A percentile compares a stretch with the other conserved stretches of the same genome.
Evolutionary conservation across 1,284 basidiomycete species (phyloP).

Genomic region (Ceratobasidium sp.): DNA sequence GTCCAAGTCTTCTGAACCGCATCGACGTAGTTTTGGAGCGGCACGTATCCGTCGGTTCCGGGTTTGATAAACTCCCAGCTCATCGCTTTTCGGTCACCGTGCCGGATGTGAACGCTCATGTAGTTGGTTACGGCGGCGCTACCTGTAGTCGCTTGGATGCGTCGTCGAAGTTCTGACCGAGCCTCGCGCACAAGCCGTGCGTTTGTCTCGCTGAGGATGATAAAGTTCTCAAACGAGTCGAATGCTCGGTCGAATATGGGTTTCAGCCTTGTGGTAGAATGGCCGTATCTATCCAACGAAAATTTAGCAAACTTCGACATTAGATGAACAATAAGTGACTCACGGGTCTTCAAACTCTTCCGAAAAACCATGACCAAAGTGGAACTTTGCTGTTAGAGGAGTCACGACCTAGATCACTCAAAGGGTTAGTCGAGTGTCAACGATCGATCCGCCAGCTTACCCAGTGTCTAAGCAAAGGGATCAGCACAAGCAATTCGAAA

Average conservation of each 20-base stretch:
- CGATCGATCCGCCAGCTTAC: conserved; percentile 55
- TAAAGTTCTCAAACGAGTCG: conserved; percentile 65
- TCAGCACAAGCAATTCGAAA: conserved; percentile 33
- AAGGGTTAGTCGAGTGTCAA: conserved; percentile 43
- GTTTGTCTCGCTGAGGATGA: conserved; percentile 66
- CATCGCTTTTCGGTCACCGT: conserved; percentile 66
- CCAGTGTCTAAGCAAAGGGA: conserved; percentile 66
- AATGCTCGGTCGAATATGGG: conserved; percentile 65
- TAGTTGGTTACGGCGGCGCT: conserved; percentile 57
- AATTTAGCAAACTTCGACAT: background rate
- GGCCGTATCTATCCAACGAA: conserved; percentile 60
- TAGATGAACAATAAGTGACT: conserved; percentile 52
- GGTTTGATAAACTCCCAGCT: conserved; percentile 61
- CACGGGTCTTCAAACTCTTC: conserved; percentile 74
- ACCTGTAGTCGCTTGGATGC: conserved; percentile 49
- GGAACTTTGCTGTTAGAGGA: conserved; percentile 72
- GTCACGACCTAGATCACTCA: conserved; percentile 65
- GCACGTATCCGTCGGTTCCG: conserved; percentile 60
- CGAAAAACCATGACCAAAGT: conserved; percentile 67
- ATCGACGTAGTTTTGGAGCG: conserved; percentile 63
- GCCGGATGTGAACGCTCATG: conserved; percentile 69
- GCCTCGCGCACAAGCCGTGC: conserved; percentile 64
- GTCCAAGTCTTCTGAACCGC: conserved; percentile 62
- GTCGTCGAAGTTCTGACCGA: conserved; percentile 62
- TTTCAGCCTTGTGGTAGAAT: conserved; percentile 66